Conservation (phyloP, 192 early-diverging fungal genomes). For the Backusella macrospora region DNA sequence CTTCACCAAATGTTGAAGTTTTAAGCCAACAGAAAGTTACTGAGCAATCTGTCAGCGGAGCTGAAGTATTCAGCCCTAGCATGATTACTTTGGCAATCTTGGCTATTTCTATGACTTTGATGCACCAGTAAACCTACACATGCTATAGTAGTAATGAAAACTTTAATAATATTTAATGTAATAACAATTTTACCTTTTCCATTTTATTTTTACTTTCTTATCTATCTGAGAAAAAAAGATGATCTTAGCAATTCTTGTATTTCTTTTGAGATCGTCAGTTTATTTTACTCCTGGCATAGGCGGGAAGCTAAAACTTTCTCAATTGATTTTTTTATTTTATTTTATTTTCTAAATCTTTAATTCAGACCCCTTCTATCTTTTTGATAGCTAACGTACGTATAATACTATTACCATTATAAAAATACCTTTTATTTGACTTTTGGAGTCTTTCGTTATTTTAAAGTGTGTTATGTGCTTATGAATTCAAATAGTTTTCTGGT, state of each 20-base stretch:
- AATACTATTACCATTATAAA: slow-evolving; percentile 4
- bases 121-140: background rate
- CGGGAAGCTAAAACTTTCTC: slow-evolving; percentile 1
- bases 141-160: slow-evolving; percentile 10
- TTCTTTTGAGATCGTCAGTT: slow-evolving; percentile 12
- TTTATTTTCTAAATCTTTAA: slow-evolving; percentile 10
- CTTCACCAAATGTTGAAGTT: slow-evolving; percentile 9
- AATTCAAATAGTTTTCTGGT: background rate
- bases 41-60: slow-evolving; percentile 29
- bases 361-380: slow-evolving; percentile 11
- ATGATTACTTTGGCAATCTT: slow-evolving; percentile 1
- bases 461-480: background rate
- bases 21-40: slow-evolving; percentile 13
- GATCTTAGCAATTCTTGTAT: slow-evolving; percentile 10
- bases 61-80: background rate
- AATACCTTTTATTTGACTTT: background rate
- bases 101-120: background rate
- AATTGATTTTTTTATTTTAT: slow-evolving; percentile 7
- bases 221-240: slow-evolving; percentile 5
- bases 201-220: slow-evolving; percentile 7
- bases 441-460: background rate
- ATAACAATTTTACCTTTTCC: slow-evolving; percentile 5
- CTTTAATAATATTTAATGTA: slow-evolving; percentile 1
- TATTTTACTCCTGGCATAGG: background rate
- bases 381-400: slow-evolving; percentile 10